A percentile compares a stretch with the other conserved stretches of the same genome.
phyloP scores from a whole-genome alignment of 2,329 filamentous ascomycete genomes.

The Lasiodiplodia sp. region DNA sequence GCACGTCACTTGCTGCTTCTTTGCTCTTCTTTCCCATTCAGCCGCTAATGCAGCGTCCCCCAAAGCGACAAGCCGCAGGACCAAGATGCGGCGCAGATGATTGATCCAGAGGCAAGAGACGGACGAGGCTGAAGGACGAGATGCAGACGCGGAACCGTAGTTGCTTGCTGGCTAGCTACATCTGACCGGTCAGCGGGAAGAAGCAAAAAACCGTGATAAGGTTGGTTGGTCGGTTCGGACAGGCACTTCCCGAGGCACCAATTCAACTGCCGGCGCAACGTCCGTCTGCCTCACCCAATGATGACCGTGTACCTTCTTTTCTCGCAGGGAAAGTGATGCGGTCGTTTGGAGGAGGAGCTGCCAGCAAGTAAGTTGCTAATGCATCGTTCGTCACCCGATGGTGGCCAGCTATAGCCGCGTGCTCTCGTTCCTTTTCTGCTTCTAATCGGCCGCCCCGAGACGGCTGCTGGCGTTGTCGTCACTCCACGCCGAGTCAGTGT shows the following conservation, averaged over 20 bases:
- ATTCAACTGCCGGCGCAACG: not conserved
- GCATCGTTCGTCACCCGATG: not conserved
- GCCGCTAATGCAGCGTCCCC: too few species aligned
- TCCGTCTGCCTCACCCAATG: not conserved
- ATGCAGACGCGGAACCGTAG: not conserved
- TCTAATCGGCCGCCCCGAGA: not conserved
- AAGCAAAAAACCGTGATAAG: not conserved
- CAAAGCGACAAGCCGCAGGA: not conserved
- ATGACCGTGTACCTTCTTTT: not conserved
- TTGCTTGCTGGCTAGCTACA: too few species aligned
- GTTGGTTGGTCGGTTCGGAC: not conserved
- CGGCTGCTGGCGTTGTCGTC: not conserved
- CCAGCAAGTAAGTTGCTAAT: not conserved
- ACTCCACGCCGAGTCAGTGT: not conserved
- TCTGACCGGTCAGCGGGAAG: not conserved
- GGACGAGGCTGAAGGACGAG: not conserved
- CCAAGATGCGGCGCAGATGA: not conserved
- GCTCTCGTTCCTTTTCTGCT: not conserved
- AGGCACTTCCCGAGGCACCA: not conserved
- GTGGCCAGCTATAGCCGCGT: not conserved
- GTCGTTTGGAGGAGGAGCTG: not conserved
- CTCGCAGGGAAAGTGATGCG: not conserved
- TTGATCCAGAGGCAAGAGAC: too few species aligned
- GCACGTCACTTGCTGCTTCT: too few species aligned
- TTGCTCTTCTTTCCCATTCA: too few species aligned